Base-by-base conservation (phyloP, 140 eudicot genomes). In the Erigeron philadelphicus region DNA sequence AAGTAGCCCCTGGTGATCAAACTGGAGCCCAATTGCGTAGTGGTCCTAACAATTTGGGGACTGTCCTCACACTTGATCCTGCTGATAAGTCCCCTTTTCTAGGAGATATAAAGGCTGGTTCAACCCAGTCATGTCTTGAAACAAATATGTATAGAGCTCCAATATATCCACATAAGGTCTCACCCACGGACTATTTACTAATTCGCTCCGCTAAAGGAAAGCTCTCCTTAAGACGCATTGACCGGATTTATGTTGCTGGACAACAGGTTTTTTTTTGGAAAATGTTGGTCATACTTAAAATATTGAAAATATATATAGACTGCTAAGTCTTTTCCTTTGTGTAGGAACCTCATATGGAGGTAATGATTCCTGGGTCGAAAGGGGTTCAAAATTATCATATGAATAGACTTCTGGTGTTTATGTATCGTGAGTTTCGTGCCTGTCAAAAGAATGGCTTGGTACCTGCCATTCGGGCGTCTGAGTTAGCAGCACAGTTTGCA, bases 271-370 rank as follows among this genome's bases (percentile, higher is more conserved):
- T 50, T 50, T n/a, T 11, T 42, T 56, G 43, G 19, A 18, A 70
- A 9, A 19, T 46, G 47, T n/a, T 71, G 17, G 57, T 18, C 44
- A 18, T 56, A 18, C 41, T 16, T 5, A 52, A 18, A 3, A 57
- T 19, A 57, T 58, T 25, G 57, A 23, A 47, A 16, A 15, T 72
- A 17, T 40, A 50, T 50, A 18, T 50, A 50, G 15, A 50, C 12
- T 50, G 57, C 56, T 61, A 50, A 46, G 66, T 53, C 8, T 47
- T 17, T 64, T 63, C 74, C 46, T 54, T 35, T 69, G 49, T 85
- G 72, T 66, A 93, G 98, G 98, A 89, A 82, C 98, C 98, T 73
- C 96, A 89, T 81, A 80, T 89, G 78, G 98, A 93, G 84, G 96
- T 93, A 43, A 87, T 93, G 93, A 75, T 94, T 9, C 98, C 96